Base-by-base conservation (phyloP, 164 flowering plant genomes). In the Paratinospora sagittata region DNA sequence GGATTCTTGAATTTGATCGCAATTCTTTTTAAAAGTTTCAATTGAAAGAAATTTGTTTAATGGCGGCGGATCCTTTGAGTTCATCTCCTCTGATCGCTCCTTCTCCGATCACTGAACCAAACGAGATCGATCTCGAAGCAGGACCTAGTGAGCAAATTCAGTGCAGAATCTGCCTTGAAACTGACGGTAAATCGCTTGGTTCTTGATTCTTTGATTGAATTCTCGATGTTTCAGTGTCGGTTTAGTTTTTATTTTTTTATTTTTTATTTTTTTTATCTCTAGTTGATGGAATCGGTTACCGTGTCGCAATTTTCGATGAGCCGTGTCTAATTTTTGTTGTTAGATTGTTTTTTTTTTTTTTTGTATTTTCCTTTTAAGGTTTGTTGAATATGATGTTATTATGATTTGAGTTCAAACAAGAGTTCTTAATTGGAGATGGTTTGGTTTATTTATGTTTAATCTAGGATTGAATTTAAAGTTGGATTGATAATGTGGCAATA, bases 111-210 rank as follows among this genome's bases (percentile, higher is more conserved):
- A 27, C 70, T 17, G 82, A 82, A 21, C 82, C 81, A 24, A 27
- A 62, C 55, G 86, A 84, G 78, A 87, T 95, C 81, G 99, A 92
- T 81, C 94, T 91, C 49, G 97, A 95, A 79, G 97, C 96, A 0
- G 97, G 97, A 6, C n/a, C n/a, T n/a, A n/a, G n/a, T n/a, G n/a
- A n/a, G n/a, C n/a, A n/a, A n/a, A n/a, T n/a, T n/a, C n/a, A 95
- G 82, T 95, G 97, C 86, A 82, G 99, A 72, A 95, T 95, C 80
- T 95, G 99, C 80, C 97, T 95, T 55, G 97, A 95, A 78, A 84
- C 90, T 3, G 97, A 95, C 49, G 97, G 99, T 95, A 82, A 34
- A 16, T 49, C 8, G 7, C 6, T 8, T 52, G 1, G n/a, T 3
- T 52, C n/a, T n/a, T n/a, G n/a, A n/a, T n/a, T n/a, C n/a, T 52